Base-by-base conservation (phyloP, 371 early-diverging fungal species). In the Choanephora cucurbitarum region DNA sequence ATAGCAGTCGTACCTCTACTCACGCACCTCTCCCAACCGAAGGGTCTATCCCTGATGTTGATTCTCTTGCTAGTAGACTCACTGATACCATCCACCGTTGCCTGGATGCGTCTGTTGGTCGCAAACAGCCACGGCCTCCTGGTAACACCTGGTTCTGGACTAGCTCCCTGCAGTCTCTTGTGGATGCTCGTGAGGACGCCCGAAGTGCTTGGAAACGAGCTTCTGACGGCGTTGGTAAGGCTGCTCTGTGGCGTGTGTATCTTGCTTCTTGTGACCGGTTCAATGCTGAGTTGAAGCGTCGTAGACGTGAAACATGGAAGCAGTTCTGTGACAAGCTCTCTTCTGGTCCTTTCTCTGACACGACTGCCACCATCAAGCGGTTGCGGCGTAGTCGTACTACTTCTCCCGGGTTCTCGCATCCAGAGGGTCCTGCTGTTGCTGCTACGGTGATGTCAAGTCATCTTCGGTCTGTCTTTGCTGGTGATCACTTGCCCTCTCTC, bases 351-450 rank as follows among this genome's bases (percentile, higher is more conserved):
- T 17, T 40, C 13, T 15, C 6, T 9, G 61, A 55, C 3, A 44
- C 46, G 0, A 60, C 48, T 14, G 21, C 37, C 1, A 23, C 34
- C 6, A 44, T 60, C 44, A 60, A 55, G 21, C 41, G 49, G 5
- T 28, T 60, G 9, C 32, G 51, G 0, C 22, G 41, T 0, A 33
- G 22, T 23, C 55, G 60, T 0, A 15, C 15, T 1, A 11, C 49
- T 2, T n/a, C 14, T 14, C 50, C 49, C 1, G 18, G 13, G 21
- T 49, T 49, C 28, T 44, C 50, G 1, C 60, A 60, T 41, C 60
- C 40, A 3, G 60, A 60, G 7, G 60, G 60, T 21, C 55, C 60
- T n/a, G 23, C 21, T 14, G 43, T 21, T 49, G 60, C 60, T 4
- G 55, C 50, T 18, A n/a, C 42, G 37, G 17, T 21, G 1, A 55